Conservation (phyloP, 164 flowering plant genomes). For the Euptelea pleiosperma region DNA sequence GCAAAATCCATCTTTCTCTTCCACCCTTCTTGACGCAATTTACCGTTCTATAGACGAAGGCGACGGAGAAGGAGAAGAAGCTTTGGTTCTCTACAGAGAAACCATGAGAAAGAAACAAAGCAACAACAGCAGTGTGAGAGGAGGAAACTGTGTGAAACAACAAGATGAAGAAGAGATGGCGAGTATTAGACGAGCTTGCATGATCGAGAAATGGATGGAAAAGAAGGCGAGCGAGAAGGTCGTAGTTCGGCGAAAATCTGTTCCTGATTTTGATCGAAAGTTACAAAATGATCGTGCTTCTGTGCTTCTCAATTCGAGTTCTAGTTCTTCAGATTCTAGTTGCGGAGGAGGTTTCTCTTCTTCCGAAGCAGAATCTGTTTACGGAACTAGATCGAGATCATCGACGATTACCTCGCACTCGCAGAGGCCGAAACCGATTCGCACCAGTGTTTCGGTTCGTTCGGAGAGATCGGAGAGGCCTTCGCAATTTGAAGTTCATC, state of each 20-base stretch:
- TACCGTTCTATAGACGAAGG: slow-evolving; percentile 83
- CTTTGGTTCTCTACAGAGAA: slow-evolving; percentile 35
- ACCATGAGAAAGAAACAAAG: slow-evolving; percentile 43
- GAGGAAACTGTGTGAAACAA: too few species aligned
- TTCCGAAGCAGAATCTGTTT: slow-evolving; percentile 58
- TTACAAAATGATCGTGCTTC: too few species aligned
- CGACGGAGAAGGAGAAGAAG: slow-evolving; percentile 24
- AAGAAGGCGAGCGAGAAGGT: slow-evolving; percentile 40
- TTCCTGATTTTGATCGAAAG: slow-evolving; percentile 21
- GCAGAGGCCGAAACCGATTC: slow-evolving; percentile 49
- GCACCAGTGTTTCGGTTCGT: slow-evolving; percentile 30
- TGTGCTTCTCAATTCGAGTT: slow-evolving; percentile 40
- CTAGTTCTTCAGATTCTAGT: slow-evolving; percentile 71
- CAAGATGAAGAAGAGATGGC: slow-evolving; percentile 23
- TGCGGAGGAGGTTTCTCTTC: slow-evolving; percentile 56
- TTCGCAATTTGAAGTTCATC: too few species aligned
- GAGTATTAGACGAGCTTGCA: slow-evolving; percentile 31
- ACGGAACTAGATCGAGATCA: slow-evolving; percentile 23
- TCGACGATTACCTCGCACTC: slow-evolving; percentile 9
- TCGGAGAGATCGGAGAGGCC: not conserved
- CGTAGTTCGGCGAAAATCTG: slow-evolving; percentile 29
- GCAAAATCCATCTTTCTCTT: slow-evolving; percentile 72
- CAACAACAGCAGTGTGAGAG: too few species aligned
- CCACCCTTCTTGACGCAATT: slow-evolving; percentile 81
- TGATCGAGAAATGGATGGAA: slow-evolving; percentile 70